Conservation (phyloP, 805 yeast species). For the Nakazawaea ernobii region DNA sequence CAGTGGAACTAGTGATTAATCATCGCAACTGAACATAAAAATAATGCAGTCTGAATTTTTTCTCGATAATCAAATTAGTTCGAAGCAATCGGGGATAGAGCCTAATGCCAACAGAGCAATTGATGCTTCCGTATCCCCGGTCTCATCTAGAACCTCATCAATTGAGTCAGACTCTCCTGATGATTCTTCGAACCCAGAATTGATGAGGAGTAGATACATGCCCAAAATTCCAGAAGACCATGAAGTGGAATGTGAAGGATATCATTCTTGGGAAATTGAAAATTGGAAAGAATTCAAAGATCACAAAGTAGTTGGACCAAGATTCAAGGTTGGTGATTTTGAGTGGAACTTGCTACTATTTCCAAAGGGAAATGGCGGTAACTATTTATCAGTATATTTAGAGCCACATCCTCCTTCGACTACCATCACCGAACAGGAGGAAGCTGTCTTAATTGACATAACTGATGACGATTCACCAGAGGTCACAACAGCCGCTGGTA, state of each 20-base stretch:
- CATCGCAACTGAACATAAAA: too few species aligned
- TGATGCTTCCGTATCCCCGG: conserved; percentile 17
- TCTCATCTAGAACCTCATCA: conserved; percentile 19
- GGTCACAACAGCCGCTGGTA: conserved; percentile 10
- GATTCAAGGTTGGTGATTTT: conserved; percentile 52
- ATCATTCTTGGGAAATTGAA: conserved; percentile 33
- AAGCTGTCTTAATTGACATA: not conserved
- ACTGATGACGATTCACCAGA: not conserved
- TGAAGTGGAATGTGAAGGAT: conserved; percentile 22
- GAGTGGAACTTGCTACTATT: conserved; percentile 70
- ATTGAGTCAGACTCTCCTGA: conserved; percentile 15
- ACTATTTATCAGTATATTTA: conserved; percentile 65
- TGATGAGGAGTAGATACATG: conserved; percentile 16
- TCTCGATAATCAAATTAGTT: not conserved
- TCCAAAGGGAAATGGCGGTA: conserved; percentile 66
- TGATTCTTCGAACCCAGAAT: conserved; percentile 18
- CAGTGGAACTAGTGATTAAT: not conserved
- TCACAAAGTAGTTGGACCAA: conserved; percentile 33
- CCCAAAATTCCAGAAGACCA: conserved; percentile 27
- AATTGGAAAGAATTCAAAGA: conserved; percentile 25
- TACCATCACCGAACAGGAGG: conserved; percentile 8
- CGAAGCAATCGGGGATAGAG: not conserved
- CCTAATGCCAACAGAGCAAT: not conserved
- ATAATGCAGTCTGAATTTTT: conserved; percentile 2
- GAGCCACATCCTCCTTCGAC: conserved; percentile 56